Evolutionary conservation across 495 filamentous ascomycete genomes (phyloP), one percentile per base, ranked within the genome.

Genomic region (Neurospora sp.): DNA sequence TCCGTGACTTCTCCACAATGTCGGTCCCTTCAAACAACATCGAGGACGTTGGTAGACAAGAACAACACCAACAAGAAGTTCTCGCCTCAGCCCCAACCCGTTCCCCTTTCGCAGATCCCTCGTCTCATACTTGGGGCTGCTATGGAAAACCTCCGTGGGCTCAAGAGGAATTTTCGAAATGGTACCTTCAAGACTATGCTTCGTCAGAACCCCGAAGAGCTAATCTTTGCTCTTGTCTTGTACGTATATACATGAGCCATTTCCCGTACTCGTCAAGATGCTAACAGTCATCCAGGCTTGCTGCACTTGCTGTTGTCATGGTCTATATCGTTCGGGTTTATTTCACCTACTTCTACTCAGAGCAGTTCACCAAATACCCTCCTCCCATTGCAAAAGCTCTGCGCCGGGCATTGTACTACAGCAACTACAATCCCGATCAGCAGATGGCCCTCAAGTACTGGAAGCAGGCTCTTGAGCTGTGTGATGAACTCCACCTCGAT

Each of bases 391-490:
- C 93, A 10, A 89, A 91, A 69, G 86, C 91, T 68, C 86, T 99
- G 14, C 93, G 96, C n/a, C 88, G 88, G 61, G 96, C 92, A 0
- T 84, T 98, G 18, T 98, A 93, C 82, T 97, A 92, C 82, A 92
- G 89, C 77, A 92, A 97, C 77, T 87, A 90, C 74, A 82, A 87
- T 40, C 83, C 90, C 10, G 88, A 96, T 53, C 89, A 91, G n/a
- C 82, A 88, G 68, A 85, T 89, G 69, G 94, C 96, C 3, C 81
- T 96, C 46, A 90, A 91, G 71, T 91, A 93, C 81, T 98, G 97
- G 80, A 88, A 88, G 73, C 84, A 90, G 68, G 96, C 95, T 3
- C 80, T 98, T 53, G 82, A 86, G 73, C 84, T 89, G 18, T 93
- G 92, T 42, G 80, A 87, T 22, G 89, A 94, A 77, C 75, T 91